Conservation (phyloP, 257 asterid species). For the Salvia hispanica region DNA sequence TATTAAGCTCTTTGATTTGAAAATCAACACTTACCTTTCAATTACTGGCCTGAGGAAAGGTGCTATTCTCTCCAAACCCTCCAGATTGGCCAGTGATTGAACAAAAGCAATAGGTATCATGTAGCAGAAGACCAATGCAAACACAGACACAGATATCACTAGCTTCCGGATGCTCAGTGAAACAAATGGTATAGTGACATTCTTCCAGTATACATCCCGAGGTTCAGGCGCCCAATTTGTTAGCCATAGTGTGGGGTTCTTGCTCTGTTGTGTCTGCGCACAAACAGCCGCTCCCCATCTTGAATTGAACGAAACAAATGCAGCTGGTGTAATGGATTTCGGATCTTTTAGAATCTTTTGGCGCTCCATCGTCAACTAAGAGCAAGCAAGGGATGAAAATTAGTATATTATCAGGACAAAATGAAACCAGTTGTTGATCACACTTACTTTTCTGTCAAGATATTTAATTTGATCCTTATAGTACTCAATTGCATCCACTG, state of each 20-base stretch:
- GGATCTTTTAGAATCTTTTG: conserved; percentile 74
- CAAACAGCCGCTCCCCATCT: conserved; percentile 99
- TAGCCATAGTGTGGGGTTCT: conserved; percentile 84
- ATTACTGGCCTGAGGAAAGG: conserved; percentile 89
- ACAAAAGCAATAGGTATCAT: conserved; percentile 98
- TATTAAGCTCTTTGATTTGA: background rate
- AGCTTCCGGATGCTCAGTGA: conserved; percentile 77
- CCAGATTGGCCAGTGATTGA: conserved; percentile 95
- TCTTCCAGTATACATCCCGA: conserved; percentile 88
- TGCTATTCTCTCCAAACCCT: conserved; percentile 88
- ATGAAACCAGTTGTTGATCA: conserved; percentile 8
- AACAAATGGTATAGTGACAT: conserved; percentile 79
- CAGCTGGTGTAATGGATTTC: conserved; percentile 64
- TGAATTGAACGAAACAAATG: conserved; percentile 89
- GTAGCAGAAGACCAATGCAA: conserved; percentile 91
- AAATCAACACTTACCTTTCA: conserved; percentile 62
- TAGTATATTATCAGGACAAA: conserved; percentile 22
- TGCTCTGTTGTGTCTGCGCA: conserved; percentile 97
- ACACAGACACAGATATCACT: conserved; percentile 60
- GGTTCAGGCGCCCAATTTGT: conserved; percentile 99
- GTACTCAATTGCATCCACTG: conserved; percentile 77
- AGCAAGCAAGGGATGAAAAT: conserved; percentile 26
- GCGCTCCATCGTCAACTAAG: conserved; percentile 82
- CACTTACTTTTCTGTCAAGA: conserved; percentile 68
- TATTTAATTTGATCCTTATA: conserved; percentile 62